A percentile compares a stretch with the other conserved stretches of the same genome.
Conservation (phyloP, 441 rosid genomes). For the Pelargonium cotyledonis region DNA sequence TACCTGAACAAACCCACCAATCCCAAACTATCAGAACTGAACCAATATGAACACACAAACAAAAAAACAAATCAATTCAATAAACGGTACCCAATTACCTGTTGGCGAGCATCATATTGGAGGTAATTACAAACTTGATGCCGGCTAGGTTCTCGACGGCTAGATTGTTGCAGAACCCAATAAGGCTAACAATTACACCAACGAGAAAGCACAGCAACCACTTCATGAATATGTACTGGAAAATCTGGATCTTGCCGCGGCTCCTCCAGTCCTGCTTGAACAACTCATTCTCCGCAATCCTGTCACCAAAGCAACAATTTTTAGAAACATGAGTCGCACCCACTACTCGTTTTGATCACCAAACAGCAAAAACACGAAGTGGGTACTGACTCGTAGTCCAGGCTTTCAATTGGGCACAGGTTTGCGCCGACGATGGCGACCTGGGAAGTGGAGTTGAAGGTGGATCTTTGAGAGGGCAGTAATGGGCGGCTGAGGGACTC, state of each 20-base stretch:
- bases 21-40: neutral
- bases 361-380: neutral
- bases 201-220: conserved; percentile 86
- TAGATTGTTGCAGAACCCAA: conserved; percentile 67
- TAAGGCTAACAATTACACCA: conserved; percentile 66
- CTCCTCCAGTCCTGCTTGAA: conserved; percentile 96
- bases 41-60: neutral
- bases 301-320: conserved; percentile 19
- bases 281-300: conserved; percentile 80
- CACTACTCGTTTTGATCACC: neutral
- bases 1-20: conserved; percentile 44
- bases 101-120: conserved; percentile 58
- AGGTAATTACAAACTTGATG: conserved; percentile 62
- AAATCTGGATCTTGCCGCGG: conserved; percentile 67
- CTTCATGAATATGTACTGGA: conserved; percentile 70
- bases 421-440: conserved; percentile 21
- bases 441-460: conserved; percentile 34
- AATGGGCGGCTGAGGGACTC: conserved; percentile 45
- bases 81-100: conserved; percentile 31
- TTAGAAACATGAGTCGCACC: neutral
- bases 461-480: conserved; percentile 33
- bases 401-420: conserved; percentile 20
- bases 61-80: neutral
- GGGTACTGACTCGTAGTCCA: conserved; percentile 19
- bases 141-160: conserved; percentile 92